Conservation (phyloP, 164 flowering plant genomes). For the Litsea cubeba region DNA sequence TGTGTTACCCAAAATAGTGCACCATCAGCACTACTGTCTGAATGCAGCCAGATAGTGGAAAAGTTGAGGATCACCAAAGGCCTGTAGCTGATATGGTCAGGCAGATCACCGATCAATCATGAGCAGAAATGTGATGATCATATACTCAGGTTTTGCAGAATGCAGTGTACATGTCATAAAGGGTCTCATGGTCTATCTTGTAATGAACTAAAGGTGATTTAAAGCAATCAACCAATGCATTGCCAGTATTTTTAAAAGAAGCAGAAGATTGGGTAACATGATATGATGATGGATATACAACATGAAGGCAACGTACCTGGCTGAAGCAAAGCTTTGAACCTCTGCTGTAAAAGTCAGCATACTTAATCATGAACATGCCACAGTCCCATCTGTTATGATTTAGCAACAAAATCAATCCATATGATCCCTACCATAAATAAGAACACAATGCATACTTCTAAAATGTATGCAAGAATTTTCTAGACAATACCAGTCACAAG, state of each 20-base stretch:
- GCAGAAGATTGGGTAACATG: background rate
- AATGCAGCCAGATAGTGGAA: background rate
- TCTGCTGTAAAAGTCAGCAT: slow-evolving; percentile 90
- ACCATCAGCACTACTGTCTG: background rate
- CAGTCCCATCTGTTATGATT: slow-evolving; percentile 68
- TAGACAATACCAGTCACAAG: too few relatives aligned
- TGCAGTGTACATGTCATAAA: too few relatives aligned
- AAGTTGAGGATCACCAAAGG: background rate
- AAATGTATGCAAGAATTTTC: too few relatives aligned
- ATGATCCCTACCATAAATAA: background rate
- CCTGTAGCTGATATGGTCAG: background rate
- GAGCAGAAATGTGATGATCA: background rate
- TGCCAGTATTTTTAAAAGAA: background rate
- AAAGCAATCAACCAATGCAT: background rate
- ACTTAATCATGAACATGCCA: slow-evolving; percentile 97
- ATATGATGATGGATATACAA: too few relatives aligned
- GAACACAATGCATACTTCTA: background rate
- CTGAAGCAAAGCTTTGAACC: slow-evolving; percentile 66
- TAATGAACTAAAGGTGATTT: too few relatives aligned
- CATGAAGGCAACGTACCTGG: slow-evolving; percentile 45
- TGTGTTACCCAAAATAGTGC: background rate
- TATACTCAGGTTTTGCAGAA: background rate
- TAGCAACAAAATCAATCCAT: background rate
- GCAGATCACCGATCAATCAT: background rate
- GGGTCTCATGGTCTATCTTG: too few relatives aligned